Evolutionary conservation across 75 land plant species (phyloP), one percentile per base, ranked within the genome.

Genomic region (Adiantum capillusveneris): DNA sequence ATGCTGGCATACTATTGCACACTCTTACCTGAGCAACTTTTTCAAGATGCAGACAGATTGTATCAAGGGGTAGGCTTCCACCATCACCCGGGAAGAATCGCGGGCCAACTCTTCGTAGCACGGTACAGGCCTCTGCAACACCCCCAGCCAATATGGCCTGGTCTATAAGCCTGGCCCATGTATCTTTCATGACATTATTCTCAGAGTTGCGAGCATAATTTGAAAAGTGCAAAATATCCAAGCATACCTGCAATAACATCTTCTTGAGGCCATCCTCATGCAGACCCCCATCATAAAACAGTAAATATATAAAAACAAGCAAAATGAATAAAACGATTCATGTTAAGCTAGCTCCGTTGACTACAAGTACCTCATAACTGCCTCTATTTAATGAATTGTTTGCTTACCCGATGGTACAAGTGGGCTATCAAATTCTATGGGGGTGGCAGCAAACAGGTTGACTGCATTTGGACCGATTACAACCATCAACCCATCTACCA

Each of bases 201-300:
- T 95, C 88, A 42, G 84, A 71, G 67, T 90, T 96, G 30, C 92
- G 85, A 39, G 92, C 65, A 76, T 90, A 90, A 60, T 82, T 85
- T 53, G 99, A 93, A 73, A 95, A 95, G 70, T 90, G 78, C 31
- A 95, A 71, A 55, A 95, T 90, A 63, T 95, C 96, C 72, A 95
- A 71, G 62, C 99, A 95, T 28, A 86, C 69, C 99, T 93, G 71
- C 25, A 26, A 25, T 22, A 26, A 26, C 11, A 48, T 6, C 20
- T 48, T 48, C 20, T 19, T 9, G 9, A 14, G 14, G 9, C 9
- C 9, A 14, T 9, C 14, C 12, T 41, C 43, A 9, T 9, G 43
- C 9, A 14, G 9, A 41, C 12, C 9, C 14, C 43, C 43, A 41
- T 41, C 12, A 41, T 41, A 41, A 41, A 14, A 41, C 9, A 14